Percentiles rank a stretch among this genome's conserved stretches.
These are phyloP conservation scores for Candida gorgasii DNA, from an alignment of 805 yeast genomes.

Conservation along the genomic window DNA sequence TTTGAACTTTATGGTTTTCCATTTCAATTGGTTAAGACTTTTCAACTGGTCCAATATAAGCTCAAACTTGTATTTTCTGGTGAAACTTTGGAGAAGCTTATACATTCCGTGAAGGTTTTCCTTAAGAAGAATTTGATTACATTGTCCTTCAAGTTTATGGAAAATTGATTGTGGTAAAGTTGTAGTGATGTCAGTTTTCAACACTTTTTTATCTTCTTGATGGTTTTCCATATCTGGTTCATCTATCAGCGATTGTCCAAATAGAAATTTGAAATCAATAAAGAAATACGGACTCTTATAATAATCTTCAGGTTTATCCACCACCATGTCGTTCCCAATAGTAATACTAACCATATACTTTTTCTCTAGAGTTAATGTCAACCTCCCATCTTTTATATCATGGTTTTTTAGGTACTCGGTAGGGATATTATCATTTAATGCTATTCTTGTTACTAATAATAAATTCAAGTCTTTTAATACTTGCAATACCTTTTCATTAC, in stretches of 20 bases:
- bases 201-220: not conserved
- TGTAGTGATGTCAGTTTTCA: constrained; percentile 22
- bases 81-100: constrained; percentile 55
- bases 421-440: constrained; percentile 66
- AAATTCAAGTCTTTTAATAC: constrained; percentile 72
- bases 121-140: constrained; percentile 52
- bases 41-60: constrained; percentile 51
- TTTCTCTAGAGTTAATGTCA: constrained; percentile 58
- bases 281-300: constrained; percentile 65
- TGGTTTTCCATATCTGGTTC: not conserved
- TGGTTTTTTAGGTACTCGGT: constrained; percentile 57
- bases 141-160: constrained; percentile 51
- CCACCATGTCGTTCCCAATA: constrained; percentile 57
- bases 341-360: constrained; percentile 67
- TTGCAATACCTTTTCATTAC: constrained; percentile 56
- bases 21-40: constrained; percentile 43
- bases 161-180: constrained; percentile 31
- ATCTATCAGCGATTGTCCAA: constrained; percentile 37
- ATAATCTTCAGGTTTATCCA: constrained; percentile 51
- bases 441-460: constrained; percentile 70
- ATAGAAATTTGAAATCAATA: constrained; percentile 71
- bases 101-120: constrained; percentile 54
- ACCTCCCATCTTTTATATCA: constrained; percentile 72
- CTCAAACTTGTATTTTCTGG: constrained; percentile 65
- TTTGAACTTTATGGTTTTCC: constrained; percentile 63